Base-by-base conservation (phyloP, 352 stramenopile species). In the Phytophthora melonis region DNA sequence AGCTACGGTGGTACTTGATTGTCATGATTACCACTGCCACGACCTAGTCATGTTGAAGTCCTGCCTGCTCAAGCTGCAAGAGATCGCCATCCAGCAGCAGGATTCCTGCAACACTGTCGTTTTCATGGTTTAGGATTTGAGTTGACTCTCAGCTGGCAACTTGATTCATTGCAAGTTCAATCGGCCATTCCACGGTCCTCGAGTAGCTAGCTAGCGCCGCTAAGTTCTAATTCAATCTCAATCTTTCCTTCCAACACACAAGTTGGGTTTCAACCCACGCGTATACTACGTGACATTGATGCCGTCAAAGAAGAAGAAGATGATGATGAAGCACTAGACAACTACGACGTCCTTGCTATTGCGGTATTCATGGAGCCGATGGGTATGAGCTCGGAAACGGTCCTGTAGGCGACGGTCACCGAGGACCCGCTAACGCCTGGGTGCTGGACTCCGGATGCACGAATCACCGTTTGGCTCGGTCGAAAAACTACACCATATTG, bases 401-500 rank as follows among this genome's bases (percentile, higher is more conserved):
- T 21, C 6, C 23, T 61, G 23, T 36, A 60, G 10, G 61, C 34
- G 1, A 41, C 60, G 1, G 10, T 49, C 3, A 13, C 5, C 3
- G 34, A 61, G 1, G 62, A 62, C n/a, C 4, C 62, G 23, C 56
- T 36, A n/a, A 34, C 18, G 45, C 16, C 4, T 66, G 59, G 59
- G 19, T 66, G 1, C 59, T 66, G 16, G 50, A 69, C 10, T 69
- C 63, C 1, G 63, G 53, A 3, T 65, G 64, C 34, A 64, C 56
- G 11, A 45, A 65, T 18, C 56, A 63, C 47, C 64, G n/a, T n/a
- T n/a, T n/a, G n/a, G n/a, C n/a, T n/a, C n/a, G n/a, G n/a, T n/a
- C n/a, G 13, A 34, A 39, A 47, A 58, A 6, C 13, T 43, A 1
- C 27, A 30, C 3, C 23, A n/a, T n/a, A n/a, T n/a, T n/a, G n/a